Conservation (phyloP, 2,329 filamentous ascomycete genomes). For the Trichophyton schoenleinii region DNA sequence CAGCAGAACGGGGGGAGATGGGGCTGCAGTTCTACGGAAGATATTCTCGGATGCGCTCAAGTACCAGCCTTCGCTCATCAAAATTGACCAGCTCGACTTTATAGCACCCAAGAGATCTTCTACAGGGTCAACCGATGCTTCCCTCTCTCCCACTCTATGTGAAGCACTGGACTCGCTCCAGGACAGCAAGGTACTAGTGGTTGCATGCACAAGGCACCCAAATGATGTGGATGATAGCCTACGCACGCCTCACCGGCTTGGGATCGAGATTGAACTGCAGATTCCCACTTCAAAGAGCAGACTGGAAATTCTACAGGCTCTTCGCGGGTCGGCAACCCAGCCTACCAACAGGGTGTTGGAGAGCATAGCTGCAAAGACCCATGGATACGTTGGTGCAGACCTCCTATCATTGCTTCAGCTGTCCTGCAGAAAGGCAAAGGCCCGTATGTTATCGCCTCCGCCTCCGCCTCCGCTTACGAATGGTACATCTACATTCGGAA, state of each 20-base stretch:
- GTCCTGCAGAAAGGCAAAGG: conserved; percentile 34
- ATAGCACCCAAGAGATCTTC: conserved; percentile 50
- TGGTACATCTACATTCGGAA: not conserved
- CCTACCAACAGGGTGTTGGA: conserved; percentile 43
- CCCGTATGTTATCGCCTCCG: conserved; percentile 15
- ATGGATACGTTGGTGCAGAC: conserved; percentile 76
- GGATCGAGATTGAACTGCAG: conserved; percentile 57
- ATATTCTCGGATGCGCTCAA: conserved; percentile 56
- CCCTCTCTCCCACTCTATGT: conserved; percentile 30
- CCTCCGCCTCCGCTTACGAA: not conserved
- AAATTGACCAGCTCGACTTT: conserved; percentile 66
- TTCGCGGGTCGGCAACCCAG: conserved; percentile 39
- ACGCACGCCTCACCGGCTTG: conserved; percentile 52
- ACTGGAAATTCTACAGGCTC: conserved; percentile 57
- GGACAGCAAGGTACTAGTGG: conserved; percentile 52
- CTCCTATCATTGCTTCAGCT: conserved; percentile 51
- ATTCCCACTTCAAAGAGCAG: conserved; percentile 62
- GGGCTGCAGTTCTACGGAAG: conserved; percentile 48
- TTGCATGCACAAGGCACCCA: conserved; percentile 61
- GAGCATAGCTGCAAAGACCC: conserved; percentile 59
- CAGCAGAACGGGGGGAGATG: conserved; percentile 28
- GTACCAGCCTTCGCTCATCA: conserved; percentile 60
- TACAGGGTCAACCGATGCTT: conserved; percentile 21
- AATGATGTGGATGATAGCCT: conserved; percentile 60
- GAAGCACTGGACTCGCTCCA: conserved; percentile 27